Percentiles rank a stretch among this genome's conserved stretches.
These are phyloP conservation scores for Didymella arachidicola DNA, from an alignment of 2,329 filamentous ascomycete genomes.

Conservation along the genomic window DNA sequence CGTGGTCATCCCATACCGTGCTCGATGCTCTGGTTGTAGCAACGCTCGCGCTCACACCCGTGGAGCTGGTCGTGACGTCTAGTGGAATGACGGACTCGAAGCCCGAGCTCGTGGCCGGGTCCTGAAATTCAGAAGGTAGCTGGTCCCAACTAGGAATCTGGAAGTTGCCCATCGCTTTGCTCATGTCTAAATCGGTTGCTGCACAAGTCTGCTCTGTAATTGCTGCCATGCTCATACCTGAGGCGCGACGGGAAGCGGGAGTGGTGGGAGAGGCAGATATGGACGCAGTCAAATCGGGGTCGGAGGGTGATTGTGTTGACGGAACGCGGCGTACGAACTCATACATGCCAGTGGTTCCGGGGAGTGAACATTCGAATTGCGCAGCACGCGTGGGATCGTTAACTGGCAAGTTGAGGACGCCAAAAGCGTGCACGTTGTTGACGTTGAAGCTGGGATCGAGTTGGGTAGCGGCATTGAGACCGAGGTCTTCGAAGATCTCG, in stretches of 20 bases:
- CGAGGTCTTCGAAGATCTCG: slow-evolving; percentile 48
- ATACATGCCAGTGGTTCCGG: slow-evolving; percentile 33
- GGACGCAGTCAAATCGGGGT: slow-evolving; percentile 31
- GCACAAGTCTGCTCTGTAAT: slow-evolving; percentile 35
- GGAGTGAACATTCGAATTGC: slow-evolving; percentile 39
- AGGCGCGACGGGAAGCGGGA: slow-evolving; percentile 24
- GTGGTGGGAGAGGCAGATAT: slow-evolving; percentile 26
- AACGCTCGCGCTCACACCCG: slow-evolving; percentile 12
- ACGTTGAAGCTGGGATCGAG: slow-evolving; percentile 44
- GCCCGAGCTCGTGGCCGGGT: slow-evolving; percentile 33
- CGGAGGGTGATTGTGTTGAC: slow-evolving; percentile 25
- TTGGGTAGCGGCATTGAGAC: slow-evolving; percentile 29
- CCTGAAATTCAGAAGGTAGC: slow-evolving; percentile 34
- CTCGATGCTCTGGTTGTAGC: slow-evolving; percentile 4
- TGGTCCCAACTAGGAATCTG: slow-evolving; percentile 42
- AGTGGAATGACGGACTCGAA: slow-evolving; percentile 28
- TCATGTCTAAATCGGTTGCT: slow-evolving; percentile 2
- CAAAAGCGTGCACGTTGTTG: slow-evolving; percentile 31
- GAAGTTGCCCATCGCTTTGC: slow-evolving; percentile 26
- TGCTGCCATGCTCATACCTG: slow-evolving; percentile 24
- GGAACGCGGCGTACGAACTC: slow-evolving; percentile 24
- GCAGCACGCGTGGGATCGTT: slow-evolving; percentile 26
- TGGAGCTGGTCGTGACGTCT: slow-evolving; percentile 19
- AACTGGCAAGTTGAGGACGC: slow-evolving; percentile 17
- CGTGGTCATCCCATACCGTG: slow-evolving; percentile 43